A percentile compares a stretch with the other conserved stretches of the same genome.
phyloP scores from a whole-genome alignment of 257 asterid genomes.

The Craterostigma plantagineum region DNA sequence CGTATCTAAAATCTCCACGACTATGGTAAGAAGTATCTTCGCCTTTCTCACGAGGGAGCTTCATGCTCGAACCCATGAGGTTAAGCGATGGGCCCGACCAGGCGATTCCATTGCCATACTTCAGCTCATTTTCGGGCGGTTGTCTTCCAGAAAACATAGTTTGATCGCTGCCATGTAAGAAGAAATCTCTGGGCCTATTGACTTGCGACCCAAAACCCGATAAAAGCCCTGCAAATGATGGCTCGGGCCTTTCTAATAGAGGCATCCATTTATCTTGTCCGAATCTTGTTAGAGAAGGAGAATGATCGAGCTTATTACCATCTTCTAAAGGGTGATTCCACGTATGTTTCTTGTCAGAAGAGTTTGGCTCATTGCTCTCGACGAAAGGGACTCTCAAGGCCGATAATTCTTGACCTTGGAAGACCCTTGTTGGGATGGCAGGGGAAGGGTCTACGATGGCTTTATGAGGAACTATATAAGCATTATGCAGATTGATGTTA shows the following conservation, averaged over 20 bases:
- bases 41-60: too few species aligned
- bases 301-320: slow-evolving; percentile 31
- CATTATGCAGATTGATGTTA: too few species aligned
- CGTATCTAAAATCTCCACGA: slow-evolving; percentile 33
- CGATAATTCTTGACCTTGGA: slow-evolving; percentile 86
- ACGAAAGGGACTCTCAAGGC: slow-evolving; percentile 58
- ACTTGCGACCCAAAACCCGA: slow-evolving; percentile 66
- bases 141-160: slow-evolving; percentile 24
- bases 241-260: slow-evolving; percentile 47
- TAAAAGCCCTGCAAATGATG: slow-evolving; percentile 55
- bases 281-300: slow-evolving; percentile 34
- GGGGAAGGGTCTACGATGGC: slow-evolving; percentile 56
- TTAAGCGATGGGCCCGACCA: slow-evolving; percentile 44
- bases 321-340: slow-evolving; percentile 46
- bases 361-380: too few species aligned
- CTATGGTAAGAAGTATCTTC: slow-evolving; percentile 26
- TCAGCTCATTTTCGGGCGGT: slow-evolving; percentile 43
- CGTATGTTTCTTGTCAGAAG: slow-evolving; percentile 32
- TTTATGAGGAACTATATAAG: slow-evolving; percentile 47
- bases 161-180: too few species aligned
- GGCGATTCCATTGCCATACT: slow-evolving; percentile 31
- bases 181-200: too few species aligned
- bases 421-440: slow-evolving; percentile 44
- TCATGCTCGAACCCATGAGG: slow-evolving; percentile 45
- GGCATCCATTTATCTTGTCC: slow-evolving; percentile 47